Base-by-base conservation (phyloP, 208 protist species). In the Leishmania braziliensis region DNA sequence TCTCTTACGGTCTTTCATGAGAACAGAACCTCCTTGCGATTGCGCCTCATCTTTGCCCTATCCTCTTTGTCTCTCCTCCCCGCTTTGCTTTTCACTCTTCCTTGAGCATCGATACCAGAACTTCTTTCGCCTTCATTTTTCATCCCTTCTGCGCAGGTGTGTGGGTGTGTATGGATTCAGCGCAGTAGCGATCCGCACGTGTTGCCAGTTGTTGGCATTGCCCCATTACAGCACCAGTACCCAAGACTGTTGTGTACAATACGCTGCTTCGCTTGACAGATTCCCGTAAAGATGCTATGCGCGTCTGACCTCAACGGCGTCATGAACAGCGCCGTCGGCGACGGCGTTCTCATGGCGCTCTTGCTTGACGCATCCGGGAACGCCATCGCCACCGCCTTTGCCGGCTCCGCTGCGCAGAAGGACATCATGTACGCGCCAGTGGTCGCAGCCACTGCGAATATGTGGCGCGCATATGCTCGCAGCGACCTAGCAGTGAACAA, bases 391-490 rank as follows among this genome's bases (percentile, higher is more conserved):
- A 91, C 88, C 26, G 89, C 88, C 43, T 90, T 85, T 39, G 68
- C 77, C 6, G 79, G 80, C 16, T 68, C 84, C 12, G 65, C 72
- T 0, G 80, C 39, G n/a, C 70, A 83, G 23, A 81, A 72, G 72
- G 75, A 89, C 58, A 83, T 88, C 53, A 77, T 87, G 39, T 89
- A 91, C 62, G 84, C 89, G 0, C 84, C 82, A 66, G 88, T 90
- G 53, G 86, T 94, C n/a, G 90, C 91, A 5, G 89, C 90, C 29
- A 90, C 84, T 43, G 84, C 88, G 20, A 98, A 96, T 80, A 86
- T 95, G 72, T 96, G 93, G 93, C 92, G 93, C 39, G 88, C 88
- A 23, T 96, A 93, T 83, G 91, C 87, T 10, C 78, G 62, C 29
- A 92, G 84, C 50, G 90, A 94, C 53, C 77, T 96, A 48, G 72